phyloP scores from a whole-genome alignment of 2,329 filamentous ascomycete species.

The Alternaria solani region DNA sequence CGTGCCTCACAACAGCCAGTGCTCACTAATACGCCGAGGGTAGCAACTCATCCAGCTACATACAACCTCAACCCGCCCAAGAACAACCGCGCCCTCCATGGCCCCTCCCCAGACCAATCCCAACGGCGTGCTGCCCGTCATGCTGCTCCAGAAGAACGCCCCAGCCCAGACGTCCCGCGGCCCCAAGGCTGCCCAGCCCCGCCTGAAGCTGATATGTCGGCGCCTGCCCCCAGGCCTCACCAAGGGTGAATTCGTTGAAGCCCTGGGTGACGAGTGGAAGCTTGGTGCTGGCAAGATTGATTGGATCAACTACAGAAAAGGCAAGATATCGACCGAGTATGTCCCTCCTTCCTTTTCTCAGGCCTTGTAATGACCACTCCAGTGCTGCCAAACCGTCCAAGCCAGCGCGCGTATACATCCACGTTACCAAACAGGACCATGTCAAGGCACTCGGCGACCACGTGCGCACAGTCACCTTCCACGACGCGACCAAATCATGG shows the following conservation, averaged over 20 bases:
- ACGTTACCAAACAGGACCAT: constrained; percentile 75
- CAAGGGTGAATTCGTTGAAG: constrained; percentile 74
- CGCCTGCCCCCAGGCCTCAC: constrained; percentile 87
- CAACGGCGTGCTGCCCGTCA: constrained; percentile 52
- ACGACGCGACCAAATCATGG: constrained; percentile 81
- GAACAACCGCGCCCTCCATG: constrained; percentile 27
- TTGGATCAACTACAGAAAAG: constrained; percentile 76
- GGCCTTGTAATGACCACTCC: background rate
- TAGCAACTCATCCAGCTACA: background rate
- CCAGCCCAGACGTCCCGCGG: constrained; percentile 42
- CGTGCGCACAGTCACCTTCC: constrained; percentile 74
- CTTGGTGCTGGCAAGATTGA: constrained; percentile 82
- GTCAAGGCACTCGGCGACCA: constrained; percentile 72
- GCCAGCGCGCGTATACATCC: constrained; percentile 82
- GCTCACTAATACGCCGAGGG: background rate
- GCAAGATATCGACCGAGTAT: constrained; percentile 86
- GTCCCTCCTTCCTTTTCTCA: constrained; percentile 38
- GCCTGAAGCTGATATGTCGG: constrained; percentile 84
- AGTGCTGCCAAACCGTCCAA: constrained; percentile 77
- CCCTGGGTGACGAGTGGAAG: constrained; percentile 83
- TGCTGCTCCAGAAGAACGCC: constrained; percentile 48
- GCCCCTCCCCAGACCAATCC: constrained; percentile 42
- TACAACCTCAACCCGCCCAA: background rate
- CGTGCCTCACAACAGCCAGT: background rate
- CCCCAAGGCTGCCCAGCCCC: constrained; percentile 61